Evolutionary conservation across 352 stramenopile species (phyloP).

Genomic region (Globisporangium yorkense): DNA sequence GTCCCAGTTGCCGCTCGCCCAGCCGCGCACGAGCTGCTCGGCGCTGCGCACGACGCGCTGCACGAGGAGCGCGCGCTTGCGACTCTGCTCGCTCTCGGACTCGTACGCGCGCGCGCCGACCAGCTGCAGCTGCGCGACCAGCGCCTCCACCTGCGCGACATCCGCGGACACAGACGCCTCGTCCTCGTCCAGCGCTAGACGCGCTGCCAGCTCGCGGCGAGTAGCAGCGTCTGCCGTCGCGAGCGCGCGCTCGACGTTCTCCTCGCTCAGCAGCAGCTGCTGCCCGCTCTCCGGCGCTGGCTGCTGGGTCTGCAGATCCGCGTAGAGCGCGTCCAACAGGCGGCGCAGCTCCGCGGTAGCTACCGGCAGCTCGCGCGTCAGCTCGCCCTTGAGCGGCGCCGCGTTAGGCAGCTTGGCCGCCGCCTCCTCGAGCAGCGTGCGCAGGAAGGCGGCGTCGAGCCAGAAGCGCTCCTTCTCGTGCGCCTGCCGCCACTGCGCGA

Average conservation of each 20-base stretch:
- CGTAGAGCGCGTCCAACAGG: constrained; percentile 31
- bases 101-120: constrained; percentile 43
- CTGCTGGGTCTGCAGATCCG: constrained; percentile 17
- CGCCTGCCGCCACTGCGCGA: constrained; percentile 43
- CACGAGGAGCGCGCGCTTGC: constrained; percentile 35
- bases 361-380: constrained; percentile 30
- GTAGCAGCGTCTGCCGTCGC: constrained; percentile 19
- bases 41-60: constrained; percentile 18
- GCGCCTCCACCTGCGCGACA: constrained; percentile 13
- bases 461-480: constrained; percentile 40
- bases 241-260: constrained; percentile 47
- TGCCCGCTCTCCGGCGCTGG: constrained; percentile 9
- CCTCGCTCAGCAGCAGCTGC: constrained; percentile 44
- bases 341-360: constrained; percentile 21
- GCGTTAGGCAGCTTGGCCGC: constrained; percentile 51
- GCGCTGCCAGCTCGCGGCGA: constrained; percentile 18
- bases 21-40: constrained; percentile 9
- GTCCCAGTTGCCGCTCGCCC: constrained; percentile 29
- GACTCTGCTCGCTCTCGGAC: constrained; percentile 15
- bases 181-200: constrained; percentile 34
- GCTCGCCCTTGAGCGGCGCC: constrained; percentile 30
- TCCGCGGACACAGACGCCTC: constrained; percentile 5
- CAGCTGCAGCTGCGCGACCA: constrained; percentile 25
- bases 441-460: constrained; percentile 31
- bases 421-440: constrained; percentile 41